phyloP scores from a whole-genome alignment of 2,329 filamentous ascomycete species.

The Tolypocladium endophyticum region DNA sequence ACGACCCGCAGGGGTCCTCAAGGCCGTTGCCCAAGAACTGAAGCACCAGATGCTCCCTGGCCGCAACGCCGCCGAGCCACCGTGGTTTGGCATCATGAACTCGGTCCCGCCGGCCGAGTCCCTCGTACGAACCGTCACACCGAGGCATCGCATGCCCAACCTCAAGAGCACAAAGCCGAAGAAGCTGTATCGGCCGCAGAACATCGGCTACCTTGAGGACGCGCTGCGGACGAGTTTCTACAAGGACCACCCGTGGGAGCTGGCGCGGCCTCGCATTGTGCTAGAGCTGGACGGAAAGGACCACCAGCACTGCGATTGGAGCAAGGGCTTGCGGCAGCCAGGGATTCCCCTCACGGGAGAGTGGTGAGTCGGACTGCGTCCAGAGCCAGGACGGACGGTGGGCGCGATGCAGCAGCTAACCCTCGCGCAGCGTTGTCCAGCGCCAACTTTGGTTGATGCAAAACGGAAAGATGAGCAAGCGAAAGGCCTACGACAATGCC shows the following conservation, averaged over 20 bases:
- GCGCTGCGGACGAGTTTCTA: slow-evolving; percentile 72
- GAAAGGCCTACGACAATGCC: slow-evolving; percentile 72
- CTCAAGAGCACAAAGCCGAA: slow-evolving; percentile 46
- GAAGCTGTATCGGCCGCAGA: slow-evolving; percentile 70
- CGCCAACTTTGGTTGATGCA: slow-evolving; percentile 80
- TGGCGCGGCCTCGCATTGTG: slow-evolving; percentile 77
- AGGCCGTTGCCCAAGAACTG: slow-evolving; percentile 32
- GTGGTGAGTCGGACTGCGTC: slow-evolving; percentile 44
- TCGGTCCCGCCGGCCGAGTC: slow-evolving; percentile 48
- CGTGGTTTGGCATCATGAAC: slow-evolving; percentile 42
- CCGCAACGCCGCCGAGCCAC: slow-evolving; percentile 22
- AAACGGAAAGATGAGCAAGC: slow-evolving; percentile 47
- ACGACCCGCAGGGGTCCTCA: slow-evolving; percentile 35
- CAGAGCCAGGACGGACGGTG: neutral
- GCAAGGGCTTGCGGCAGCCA: slow-evolving; percentile 58
- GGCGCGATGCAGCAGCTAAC: slow-evolving; percentile 7
- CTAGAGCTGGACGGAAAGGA: slow-evolving; percentile 83
- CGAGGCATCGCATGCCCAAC: slow-evolving; percentile 29
- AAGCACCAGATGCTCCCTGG: slow-evolving; percentile 26
- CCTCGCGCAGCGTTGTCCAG: slow-evolving; percentile 66
- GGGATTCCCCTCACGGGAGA: slow-evolving; percentile 74
- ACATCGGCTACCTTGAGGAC: slow-evolving; percentile 76
- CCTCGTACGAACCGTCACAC: slow-evolving; percentile 41
- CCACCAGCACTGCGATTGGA: slow-evolving; percentile 68
- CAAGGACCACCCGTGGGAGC: slow-evolving; percentile 92